phyloP scores from a whole-genome alignment of 768 basidiomycete genomes.

The Phaeotremella fagi region DNA sequence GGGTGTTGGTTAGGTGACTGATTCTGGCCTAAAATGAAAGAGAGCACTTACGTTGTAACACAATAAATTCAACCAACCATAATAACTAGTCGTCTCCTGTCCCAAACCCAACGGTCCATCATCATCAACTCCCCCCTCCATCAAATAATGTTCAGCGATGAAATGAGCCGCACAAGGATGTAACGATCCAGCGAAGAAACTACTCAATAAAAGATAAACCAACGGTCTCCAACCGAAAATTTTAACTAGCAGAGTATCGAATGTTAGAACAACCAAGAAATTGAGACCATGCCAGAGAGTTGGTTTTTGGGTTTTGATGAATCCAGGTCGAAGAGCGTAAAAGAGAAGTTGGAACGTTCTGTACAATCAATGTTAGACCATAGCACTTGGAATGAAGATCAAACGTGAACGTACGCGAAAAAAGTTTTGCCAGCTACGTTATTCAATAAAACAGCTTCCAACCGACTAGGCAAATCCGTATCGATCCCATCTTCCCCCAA shows the following conservation, averaged over 20 bases:
- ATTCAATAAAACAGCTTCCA: conserved; percentile 81
- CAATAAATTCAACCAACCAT: conserved; percentile 80
- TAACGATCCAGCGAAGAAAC: conserved; percentile 92
- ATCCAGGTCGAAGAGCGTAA: conserved; percentile 91
- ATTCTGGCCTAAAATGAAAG: not conserved
- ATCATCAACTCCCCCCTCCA: conserved; percentile 26
- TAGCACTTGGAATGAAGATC: not conserved
- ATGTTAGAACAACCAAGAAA: conserved; percentile 61
- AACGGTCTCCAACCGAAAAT: conserved; percentile 53
- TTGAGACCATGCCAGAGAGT: conserved; percentile 85
- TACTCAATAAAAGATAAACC: conserved; percentile 77
- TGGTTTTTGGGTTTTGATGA: conserved; percentile 75
- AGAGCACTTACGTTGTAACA: conserved; percentile 75
- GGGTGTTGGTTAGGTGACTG: not conserved
- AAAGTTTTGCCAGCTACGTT: conserved; percentile 98
- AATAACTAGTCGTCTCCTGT: conserved; percentile 97
- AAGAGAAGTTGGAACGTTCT: conserved; percentile 98
- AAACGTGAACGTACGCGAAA: too few relatives aligned
- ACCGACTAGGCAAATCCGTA: conserved; percentile 81
- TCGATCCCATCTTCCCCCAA: conserved; percentile 94
- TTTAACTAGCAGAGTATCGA: conserved; percentile 62
- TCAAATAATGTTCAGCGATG: conserved; percentile 90
- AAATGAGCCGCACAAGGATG: conserved; percentile 97
- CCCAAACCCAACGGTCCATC: conserved; percentile 51
- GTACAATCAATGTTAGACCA: conserved; percentile 5